These are phyloP conservation scores for Solanum paucissectum DNA, from an alignment of 257 asterid species.

Conservation along the genomic window DNA sequence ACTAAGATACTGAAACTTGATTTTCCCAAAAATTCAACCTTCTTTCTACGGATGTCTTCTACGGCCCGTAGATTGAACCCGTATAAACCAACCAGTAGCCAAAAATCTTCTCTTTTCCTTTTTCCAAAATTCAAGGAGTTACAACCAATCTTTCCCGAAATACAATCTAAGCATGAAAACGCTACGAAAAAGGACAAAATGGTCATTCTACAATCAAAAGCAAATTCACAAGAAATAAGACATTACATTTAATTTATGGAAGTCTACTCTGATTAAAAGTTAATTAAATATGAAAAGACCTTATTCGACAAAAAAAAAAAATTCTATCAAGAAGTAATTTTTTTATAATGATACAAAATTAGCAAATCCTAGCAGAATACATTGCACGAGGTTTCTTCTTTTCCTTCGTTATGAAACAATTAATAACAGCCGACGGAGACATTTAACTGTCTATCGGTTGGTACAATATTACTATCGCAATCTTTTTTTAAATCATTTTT, in stretches of 20 bases:
- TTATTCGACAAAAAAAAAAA: neutral
- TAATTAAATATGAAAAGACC: neutral
- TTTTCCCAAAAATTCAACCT: neutral
- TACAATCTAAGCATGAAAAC: neutral
- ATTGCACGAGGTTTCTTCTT: neutral
- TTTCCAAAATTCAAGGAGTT: too few relatives aligned
- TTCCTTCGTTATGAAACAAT: neutral
- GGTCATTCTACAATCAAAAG: neutral
- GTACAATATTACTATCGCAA: neutral
- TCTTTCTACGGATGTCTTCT: neutral
- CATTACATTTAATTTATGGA: neutral
- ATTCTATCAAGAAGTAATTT: neutral
- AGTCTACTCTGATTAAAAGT: neutral
- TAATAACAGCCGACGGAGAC: neutral
- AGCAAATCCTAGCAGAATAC: neutral
- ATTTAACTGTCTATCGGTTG: neutral
- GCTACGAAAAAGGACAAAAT: neutral
- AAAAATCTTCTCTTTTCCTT: neutral
- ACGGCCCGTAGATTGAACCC: neutral
- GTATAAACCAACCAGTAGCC: neutral
- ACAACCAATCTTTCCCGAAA: neutral
- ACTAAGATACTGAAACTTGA: neutral
- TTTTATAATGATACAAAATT: neutral
- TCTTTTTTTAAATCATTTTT: neutral
- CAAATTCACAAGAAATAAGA: neutral